Conservation (phyloP, 352 stramenopile species). For the Phytophthora brassicae region DNA sequence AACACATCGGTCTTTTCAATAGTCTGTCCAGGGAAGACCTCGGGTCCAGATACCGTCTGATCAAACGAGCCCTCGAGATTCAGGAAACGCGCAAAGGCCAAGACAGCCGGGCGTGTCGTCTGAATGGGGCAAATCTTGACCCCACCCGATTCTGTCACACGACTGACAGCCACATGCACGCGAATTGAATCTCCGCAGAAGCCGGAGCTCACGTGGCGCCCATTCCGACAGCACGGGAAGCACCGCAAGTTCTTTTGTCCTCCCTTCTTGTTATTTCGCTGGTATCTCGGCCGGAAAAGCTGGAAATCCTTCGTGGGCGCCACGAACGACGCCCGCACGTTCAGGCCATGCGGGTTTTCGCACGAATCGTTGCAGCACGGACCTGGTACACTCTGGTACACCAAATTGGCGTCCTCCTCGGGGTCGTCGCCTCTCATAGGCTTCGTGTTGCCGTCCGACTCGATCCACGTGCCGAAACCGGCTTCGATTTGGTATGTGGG, state of each 20-base stretch:
- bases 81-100: conserved; percentile 72
- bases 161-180: conserved; percentile 79
- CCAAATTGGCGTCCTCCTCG: conserved; percentile 64
- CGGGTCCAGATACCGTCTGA: conserved; percentile 59
- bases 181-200: conserved; percentile 88
- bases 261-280: conserved; percentile 91
- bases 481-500: conserved; percentile 86
- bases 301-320: conserved; percentile 75
- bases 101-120: conserved; percentile 56
- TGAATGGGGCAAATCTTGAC: conserved; percentile 85
- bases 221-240: conserved; percentile 84
- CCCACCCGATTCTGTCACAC: conserved; percentile 70
- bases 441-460: conserved; percentile 78
- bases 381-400: conserved; percentile 75
- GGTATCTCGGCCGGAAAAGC: conserved; percentile 80
- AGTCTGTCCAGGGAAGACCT: conserved; percentile 76
- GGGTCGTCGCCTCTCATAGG: conserved; percentile 73
- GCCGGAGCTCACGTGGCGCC: conserved; percentile 76
- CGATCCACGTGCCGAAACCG: conserved; percentile 83
- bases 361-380: conserved; percentile 83
- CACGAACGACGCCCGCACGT: conserved; percentile 81
- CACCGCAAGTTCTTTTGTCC: conserved; percentile 89
- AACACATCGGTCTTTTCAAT: conserved; percentile 72
- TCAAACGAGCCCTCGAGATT: conserved; percentile 79
- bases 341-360: conserved; percentile 79